phyloP scores from a whole-genome alignment of 495 filamentous ascomycete species.

The Viridothelium virens region DNA sequence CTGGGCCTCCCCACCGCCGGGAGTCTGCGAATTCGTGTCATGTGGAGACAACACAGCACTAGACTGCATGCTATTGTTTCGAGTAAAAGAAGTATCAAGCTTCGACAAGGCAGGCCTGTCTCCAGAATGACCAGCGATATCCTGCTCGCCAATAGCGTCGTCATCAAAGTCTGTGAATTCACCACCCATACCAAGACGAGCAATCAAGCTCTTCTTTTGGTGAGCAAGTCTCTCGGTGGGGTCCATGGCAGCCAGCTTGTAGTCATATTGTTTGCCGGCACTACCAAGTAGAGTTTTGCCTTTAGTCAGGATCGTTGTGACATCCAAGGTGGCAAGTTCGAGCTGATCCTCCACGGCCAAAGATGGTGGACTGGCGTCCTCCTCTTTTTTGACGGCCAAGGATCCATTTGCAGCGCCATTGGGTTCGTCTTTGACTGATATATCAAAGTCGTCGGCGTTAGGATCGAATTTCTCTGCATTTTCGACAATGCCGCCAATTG shows the following conservation, averaged over 20 bases:
- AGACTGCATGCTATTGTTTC: slow-evolving; percentile 37
- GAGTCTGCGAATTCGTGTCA: slow-evolving; percentile 41
- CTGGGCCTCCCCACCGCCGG: slow-evolving; percentile 62
- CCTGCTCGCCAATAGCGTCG: slow-evolving; percentile 60
- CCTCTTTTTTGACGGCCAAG: slow-evolving; percentile 29
- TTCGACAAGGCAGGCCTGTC: slow-evolving; percentile 41
- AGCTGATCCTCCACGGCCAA: slow-evolving; percentile 50
- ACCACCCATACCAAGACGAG: slow-evolving; percentile 75
- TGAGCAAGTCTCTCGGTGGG: slow-evolving; percentile 70
- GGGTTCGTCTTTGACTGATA: slow-evolving; percentile 30
- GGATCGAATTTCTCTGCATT: slow-evolving; percentile 85
- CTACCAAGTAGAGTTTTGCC: slow-evolving; percentile 77
- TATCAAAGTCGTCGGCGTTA: slow-evolving; percentile 53
- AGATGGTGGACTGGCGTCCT: slow-evolving; percentile 27
- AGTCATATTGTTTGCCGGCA: slow-evolving; percentile 74
- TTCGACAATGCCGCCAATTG: slow-evolving; percentile 83
- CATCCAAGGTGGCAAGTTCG: slow-evolving; percentile 64
- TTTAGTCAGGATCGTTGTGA: slow-evolving; percentile 67
- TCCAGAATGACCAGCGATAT: slow-evolving; percentile 39
- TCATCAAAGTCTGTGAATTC: slow-evolving; percentile 65
- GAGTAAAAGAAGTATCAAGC: slow-evolving; percentile 39
- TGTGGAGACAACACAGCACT: slow-evolving; percentile 40
- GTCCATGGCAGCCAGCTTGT: slow-evolving; percentile 70
- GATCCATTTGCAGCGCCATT: slow-evolving; percentile 19
- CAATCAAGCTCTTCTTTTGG: slow-evolving; percentile 78